phyloP scores from a whole-genome alignment of 176 grass and related monocot genomes.

The Elymus sibiricus region DNA sequence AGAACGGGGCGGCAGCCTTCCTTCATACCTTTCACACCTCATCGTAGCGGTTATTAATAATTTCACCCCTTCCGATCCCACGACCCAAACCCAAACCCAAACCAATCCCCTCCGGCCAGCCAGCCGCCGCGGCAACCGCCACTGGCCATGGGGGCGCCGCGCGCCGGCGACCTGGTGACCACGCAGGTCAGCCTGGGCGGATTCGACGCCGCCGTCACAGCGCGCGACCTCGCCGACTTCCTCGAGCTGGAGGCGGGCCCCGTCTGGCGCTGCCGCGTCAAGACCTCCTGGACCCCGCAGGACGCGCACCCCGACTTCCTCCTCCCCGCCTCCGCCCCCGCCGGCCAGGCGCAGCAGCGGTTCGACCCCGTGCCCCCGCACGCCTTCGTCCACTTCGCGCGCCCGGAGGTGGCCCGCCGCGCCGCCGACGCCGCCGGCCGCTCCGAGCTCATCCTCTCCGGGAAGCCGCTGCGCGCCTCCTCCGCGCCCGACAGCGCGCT shows the following conservation, averaged over 20 bases:
- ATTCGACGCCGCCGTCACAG: constrained; percentile 47
- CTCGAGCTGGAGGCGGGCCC: constrained; percentile 56
- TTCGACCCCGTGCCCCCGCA: constrained; percentile 51
- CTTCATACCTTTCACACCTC: neutral
- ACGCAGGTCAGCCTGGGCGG: constrained; percentile 73
- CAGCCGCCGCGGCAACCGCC: too few species aligned
- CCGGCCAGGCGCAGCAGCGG: constrained; percentile 16
- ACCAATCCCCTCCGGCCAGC: neutral
- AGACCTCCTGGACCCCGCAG: constrained; percentile 76
- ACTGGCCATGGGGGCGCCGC: neutral
- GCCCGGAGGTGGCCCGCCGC: constrained; percentile 49
- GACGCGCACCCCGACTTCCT: constrained; percentile 57
- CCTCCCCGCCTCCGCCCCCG: neutral
- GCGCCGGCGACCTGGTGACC: constrained; percentile 36
- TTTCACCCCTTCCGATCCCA: neutral
- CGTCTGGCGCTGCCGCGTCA: constrained; percentile 91
- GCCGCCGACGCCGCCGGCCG: constrained; percentile 46
- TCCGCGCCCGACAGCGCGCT: constrained; percentile 48
- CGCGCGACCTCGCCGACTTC: constrained; percentile 49
- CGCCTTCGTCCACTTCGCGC: constrained; percentile 67
- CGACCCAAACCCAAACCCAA: neutral
- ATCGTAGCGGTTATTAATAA: neutral
- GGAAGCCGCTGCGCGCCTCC: constrained; percentile 34
- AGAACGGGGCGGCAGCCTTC: neutral
- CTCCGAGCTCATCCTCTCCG: constrained; percentile 42